Evolutionary conservation across 78 protist genomes (phyloP), one percentile per base, ranked within the genome.

Genomic region (Acrasis kona): DNA sequence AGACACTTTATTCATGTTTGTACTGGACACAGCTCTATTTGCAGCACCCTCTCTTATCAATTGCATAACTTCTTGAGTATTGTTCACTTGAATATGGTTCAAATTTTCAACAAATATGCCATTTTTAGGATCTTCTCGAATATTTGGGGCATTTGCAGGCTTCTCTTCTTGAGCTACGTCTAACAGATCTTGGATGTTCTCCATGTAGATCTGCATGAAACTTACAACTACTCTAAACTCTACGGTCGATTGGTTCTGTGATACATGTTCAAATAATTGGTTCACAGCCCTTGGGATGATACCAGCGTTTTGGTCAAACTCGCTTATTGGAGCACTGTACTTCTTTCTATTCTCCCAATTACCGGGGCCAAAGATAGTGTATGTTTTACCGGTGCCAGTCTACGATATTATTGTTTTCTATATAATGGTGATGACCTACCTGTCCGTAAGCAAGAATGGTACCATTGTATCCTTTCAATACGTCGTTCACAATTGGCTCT

Each of bases 181-280:
- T 42, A 88, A 79, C 35, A 88, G 79, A 28, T 88, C 92, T 9
- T 89, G 79, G 35, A 90, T 19, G 42, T 65, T 1, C 61, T 86
- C 90, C 31, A 10, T n/a, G 41, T 76, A 76, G 34, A 76, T 76
- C 41, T 76, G 74, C 30, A 37, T 65, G 66, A 27, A 77, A 10
- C 30, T 73, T 40, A 71, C 50, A 58, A 2, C 82, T 79, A 79
- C 81, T 41, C 30, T 71, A 27, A 10, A 65, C 78, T 2, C 2
- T 50, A 39, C 80, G 37, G 72, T 5, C 38, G 66, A 41, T 31
- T 28, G 30, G 9, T 1, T 0, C 39, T 34, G 75, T 27, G 3
- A 41, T 6, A 78, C 72, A 3, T 79, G 61, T n/a, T 27, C 5
- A 69, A 85, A 89, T 38, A 89, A 3, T 28, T 79, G 76, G 3